phyloP scores from a whole-genome alignment of 2,329 filamentous ascomycete species.

The Calonectria honghensis region DNA sequence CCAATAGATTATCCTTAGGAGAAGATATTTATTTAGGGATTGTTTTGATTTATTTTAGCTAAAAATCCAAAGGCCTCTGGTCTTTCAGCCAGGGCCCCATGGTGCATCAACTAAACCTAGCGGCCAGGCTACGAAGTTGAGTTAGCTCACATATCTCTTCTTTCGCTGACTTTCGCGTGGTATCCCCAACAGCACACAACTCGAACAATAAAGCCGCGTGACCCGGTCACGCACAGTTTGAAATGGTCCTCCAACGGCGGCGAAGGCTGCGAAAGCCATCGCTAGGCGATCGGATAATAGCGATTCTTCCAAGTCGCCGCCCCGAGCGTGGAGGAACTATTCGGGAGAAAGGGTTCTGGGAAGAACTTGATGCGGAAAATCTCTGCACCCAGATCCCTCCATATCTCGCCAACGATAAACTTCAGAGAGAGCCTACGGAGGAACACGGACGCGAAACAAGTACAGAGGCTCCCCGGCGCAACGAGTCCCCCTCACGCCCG shows the following conservation, averaged over 20 bases:
- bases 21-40: no score
- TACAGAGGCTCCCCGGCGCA: not conserved
- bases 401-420: slow-evolving; percentile 36
- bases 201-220: not conserved
- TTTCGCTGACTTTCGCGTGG: not conserved
- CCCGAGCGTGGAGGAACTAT: slow-evolving; percentile 70
- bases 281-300: slow-evolving; percentile 65
- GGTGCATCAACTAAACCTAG: no score
- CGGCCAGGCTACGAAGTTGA: no score
- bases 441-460: slow-evolving; percentile 16
- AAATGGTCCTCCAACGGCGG: not conserved
- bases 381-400: slow-evolving; percentile 8
- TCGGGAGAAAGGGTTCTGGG: slow-evolving; percentile 60
- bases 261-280: slow-evolving; percentile 48
- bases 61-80: no score
- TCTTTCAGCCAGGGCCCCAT: no score
- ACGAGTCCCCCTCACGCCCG: not conserved
- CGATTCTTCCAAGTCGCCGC: slow-evolving; percentile 67
- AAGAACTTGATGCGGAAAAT: slow-evolving; percentile 45
- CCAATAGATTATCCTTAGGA: no score
- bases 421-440: slow-evolving; percentile 30
- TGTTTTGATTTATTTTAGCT: no score
- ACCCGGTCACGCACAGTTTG: not conserved
- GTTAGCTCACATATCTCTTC: not conserved
- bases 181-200: not conserved